Percentiles rank a stretch among this genome's conserved stretches.
Conservation (phyloP, 805 yeast genomes). For the Cyberlindnera misumaiensis region DNA sequence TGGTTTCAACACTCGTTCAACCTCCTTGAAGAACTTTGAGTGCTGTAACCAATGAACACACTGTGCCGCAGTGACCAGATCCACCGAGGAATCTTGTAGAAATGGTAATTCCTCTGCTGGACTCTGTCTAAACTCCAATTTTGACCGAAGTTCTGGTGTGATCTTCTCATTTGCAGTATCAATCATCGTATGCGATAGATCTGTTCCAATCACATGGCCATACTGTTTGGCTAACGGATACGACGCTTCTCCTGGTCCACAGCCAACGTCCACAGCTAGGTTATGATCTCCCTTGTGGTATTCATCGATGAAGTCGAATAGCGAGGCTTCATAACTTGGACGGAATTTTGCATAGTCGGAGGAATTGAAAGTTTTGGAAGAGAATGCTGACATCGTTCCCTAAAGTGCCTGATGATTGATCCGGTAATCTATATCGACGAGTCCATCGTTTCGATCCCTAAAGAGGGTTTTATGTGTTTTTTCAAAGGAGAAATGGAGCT, state of each 20-base stretch:
- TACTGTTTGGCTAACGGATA: constrained; percentile 40
- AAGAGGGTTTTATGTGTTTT: no score
- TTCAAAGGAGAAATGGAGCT: no score
- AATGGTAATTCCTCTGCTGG: constrained; percentile 23
- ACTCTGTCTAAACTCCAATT: constrained; percentile 15
- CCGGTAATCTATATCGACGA: no score
- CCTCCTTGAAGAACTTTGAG: constrained; percentile 42
- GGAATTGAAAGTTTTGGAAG: constrained; percentile 46
- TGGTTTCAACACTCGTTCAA: constrained; percentile 42
- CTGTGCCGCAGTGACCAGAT: constrained; percentile 72
- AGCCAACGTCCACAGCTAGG: constrained; percentile 63
- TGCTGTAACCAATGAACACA: constrained; percentile 83
- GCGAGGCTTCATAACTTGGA: constrained; percentile 55
- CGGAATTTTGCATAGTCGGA: constrained; percentile 48
- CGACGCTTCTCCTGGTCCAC: constrained; percentile 77
- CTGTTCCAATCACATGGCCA: constrained; percentile 53
- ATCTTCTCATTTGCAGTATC: constrained; percentile 31
- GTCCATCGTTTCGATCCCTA: no score
- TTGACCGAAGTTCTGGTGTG: constrained; percentile 7
- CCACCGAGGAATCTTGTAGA: constrained; percentile 37
- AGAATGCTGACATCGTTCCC: constrained; percentile 64
- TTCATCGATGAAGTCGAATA: constrained; percentile 35
- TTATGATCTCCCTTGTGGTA: constrained; percentile 35
- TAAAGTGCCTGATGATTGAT: no score
- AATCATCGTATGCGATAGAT: constrained; percentile 54